Conservation (phyloP, 371 early-diverging fungal species). For the Batrachochytrium dendrobatidis region DNA sequence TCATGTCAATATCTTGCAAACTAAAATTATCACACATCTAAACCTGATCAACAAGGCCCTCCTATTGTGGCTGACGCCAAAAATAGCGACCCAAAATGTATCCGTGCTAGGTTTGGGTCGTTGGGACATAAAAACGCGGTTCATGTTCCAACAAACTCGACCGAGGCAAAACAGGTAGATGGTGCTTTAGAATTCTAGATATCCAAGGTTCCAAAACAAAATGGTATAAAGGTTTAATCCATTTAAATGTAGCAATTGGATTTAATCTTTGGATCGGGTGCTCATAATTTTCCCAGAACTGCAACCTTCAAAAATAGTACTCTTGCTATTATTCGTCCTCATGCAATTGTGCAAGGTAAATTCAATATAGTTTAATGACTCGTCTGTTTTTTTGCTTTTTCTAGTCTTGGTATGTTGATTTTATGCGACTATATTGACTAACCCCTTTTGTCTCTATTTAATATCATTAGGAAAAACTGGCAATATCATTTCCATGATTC, state of each 20-base stretch:
- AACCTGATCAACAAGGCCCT: too few relatives aligned
- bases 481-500: constrained; percentile 31
- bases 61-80: constrained; percentile 14
- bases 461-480: constrained; percentile 28
- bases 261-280: neutral
- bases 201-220: neutral
- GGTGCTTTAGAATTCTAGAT: neutral
- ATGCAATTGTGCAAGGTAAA: constrained; percentile 34
- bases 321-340: constrained; percentile 36
- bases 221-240: neutral
- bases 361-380: neutral
- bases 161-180: constrained; percentile 2
- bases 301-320: constrained; percentile 32
- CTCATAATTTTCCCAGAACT: constrained; percentile 16
- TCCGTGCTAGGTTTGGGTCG: constrained; percentile 14
- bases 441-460: neutral
- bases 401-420: neutral
- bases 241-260: neutral
- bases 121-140: constrained; percentile 18
- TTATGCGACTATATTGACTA: neutral
- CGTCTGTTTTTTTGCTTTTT: too few relatives aligned
- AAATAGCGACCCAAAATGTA: neutral
- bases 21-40: too few relatives aligned
- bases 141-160: neutral
- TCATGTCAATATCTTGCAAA: too few relatives aligned